Base-by-base conservation (phyloP, 192 early-diverging fungal genomes). In the Backusella circina region DNA sequence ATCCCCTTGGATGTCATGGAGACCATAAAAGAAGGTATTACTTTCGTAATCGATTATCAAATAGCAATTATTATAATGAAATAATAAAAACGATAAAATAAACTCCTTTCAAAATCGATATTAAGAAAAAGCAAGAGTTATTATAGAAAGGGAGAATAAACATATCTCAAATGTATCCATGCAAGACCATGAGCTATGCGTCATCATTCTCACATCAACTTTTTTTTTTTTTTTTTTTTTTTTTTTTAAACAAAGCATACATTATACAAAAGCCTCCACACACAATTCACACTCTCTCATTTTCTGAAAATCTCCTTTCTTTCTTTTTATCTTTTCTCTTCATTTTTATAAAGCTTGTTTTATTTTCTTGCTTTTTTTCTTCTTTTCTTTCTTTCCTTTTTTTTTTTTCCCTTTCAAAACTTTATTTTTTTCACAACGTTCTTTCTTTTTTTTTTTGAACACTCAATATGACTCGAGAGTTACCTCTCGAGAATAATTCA, bases 101-200 rank as follows among this genome's bases (percentile, higher is more conserved):
- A n/a, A 9, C 51, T 57, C 51, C 51, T 57, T 57, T 26, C 51
- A 57, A 57, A 54, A 47, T 57, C 51, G 10, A 57, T 57, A 57
- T 10, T 57, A 57, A 57, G 51, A 57, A 57, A 57, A 18, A 1
- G 4, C 15, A 12, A 57, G 9, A 57, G 5, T 57, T 57, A 57
- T 57, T 36, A 67, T 67, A 67, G 9, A 38, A 36, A 67, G 35
- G 66, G 66, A 67, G 35, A 36, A 37, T 67, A 67, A 67, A 67
- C 66, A 67, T 67, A 67, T 67, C 66, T 67, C 66, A 67, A 67
- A 67, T 67, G 66, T 67, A 36, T 67, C 66, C 66, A 67, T 67
- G 65, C 31, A 67, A 35, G 31, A 33, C 31, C 65, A 33, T 67
- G 33, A 35, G 16, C 8, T 67, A 35, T 67, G 32, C 65, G 65